These are phyloP conservation scores for Cenococcum geophilum DNA, from an alignment of 495 filamentous ascomycete genomes.

Conservation along the genomic window DNA sequence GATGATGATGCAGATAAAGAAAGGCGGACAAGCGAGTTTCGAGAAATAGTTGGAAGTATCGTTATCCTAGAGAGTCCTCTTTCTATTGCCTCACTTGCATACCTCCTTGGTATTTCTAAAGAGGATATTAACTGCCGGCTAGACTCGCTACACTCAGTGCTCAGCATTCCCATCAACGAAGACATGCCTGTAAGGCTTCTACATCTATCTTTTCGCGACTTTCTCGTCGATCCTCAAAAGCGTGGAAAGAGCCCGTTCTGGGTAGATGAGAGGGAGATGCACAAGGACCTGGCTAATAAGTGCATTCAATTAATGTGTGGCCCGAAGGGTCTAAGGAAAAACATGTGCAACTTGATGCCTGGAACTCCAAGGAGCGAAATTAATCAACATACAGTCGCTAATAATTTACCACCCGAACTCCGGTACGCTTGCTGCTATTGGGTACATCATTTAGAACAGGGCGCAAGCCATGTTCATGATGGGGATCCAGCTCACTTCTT, in stretches of 20 bases:
- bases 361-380: constrained; percentile 25
- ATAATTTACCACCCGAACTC: constrained; percentile 39
- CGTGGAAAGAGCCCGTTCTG: too few relatives aligned
- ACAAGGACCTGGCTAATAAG: constrained; percentile 31
- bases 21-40: constrained; percentile 23
- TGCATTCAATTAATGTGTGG: constrained; percentile 37
- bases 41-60: too few relatives aligned
- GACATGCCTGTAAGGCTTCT: constrained; percentile 32
- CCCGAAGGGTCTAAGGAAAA: constrained; percentile 22
- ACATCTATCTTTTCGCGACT: too few relatives aligned
- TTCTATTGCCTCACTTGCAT: constrained; percentile 28
- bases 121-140: constrained; percentile 19
- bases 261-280: too few relatives aligned
- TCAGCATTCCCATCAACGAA: constrained; percentile 34
- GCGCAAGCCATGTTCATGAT: constrained; percentile 25
- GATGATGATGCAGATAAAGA: constrained; percentile 7
- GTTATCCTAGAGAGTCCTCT: too few relatives aligned
- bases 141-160: constrained; percentile 35
- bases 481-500: constrained; percentile 33
- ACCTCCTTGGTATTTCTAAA: constrained; percentile 17
- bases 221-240: too few relatives aligned
- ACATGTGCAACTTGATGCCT: constrained; percentile 42
- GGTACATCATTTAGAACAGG: constrained; percentile 41
- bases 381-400: constrained; percentile 42
- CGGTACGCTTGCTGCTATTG: constrained; percentile 48